Conservation (phyloP, 1,284 basidiomycete species). For the Grifola frondosa region DNA sequence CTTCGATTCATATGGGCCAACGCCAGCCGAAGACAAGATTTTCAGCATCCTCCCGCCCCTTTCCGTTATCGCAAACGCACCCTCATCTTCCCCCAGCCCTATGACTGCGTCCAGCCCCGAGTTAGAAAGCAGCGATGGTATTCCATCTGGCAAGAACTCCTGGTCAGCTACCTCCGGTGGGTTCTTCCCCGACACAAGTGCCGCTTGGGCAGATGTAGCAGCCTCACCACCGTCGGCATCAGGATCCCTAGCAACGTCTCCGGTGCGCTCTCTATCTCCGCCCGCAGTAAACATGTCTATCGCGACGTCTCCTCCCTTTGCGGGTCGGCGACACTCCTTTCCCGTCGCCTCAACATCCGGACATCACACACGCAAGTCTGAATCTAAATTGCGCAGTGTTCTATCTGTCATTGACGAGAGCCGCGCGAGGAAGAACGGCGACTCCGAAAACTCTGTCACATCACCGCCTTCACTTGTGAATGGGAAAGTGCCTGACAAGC, state of each 20-base stretch:
- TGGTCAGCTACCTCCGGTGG: conserved; percentile 30
- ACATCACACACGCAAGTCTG: conserved; percentile 50
- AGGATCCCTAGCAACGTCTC: conserved; percentile 32
- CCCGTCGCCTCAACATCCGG: conserved; percentile 41
- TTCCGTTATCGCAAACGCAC: conserved; percentile 65
- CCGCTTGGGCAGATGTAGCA: conserved; percentile 37
- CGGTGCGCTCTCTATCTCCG: conserved; percentile 36
- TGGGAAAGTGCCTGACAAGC: conserved; percentile 6
- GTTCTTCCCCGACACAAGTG: conserved; percentile 31
- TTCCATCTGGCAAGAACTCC: conserved; percentile 27
- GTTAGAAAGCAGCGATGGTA: conserved; percentile 31
- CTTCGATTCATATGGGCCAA: conserved; percentile 89
- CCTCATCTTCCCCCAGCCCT: conserved; percentile 39
- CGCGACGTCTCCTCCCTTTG: conserved; percentile 42
- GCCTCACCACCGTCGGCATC: conserved; percentile 33
- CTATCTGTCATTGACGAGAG: conserved; percentile 65
- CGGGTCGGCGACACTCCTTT: conserved; percentile 48
- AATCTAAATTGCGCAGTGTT: conserved; percentile 67
- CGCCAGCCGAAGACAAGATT: conserved; percentile 86
- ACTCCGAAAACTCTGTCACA: conserved; percentile 15
- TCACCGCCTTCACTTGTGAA: conserved; percentile 1
- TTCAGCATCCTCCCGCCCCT: conserved; percentile 88
- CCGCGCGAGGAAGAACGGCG: conserved; percentile 35
- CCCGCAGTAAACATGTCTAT: conserved; percentile 44
- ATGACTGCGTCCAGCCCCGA: conserved; percentile 43